A percentile compares a stretch with the other conserved stretches of the same genome.
phyloP scores from a whole-genome alignment of 257 asterid species.

The Fraxinus excelsior region DNA sequence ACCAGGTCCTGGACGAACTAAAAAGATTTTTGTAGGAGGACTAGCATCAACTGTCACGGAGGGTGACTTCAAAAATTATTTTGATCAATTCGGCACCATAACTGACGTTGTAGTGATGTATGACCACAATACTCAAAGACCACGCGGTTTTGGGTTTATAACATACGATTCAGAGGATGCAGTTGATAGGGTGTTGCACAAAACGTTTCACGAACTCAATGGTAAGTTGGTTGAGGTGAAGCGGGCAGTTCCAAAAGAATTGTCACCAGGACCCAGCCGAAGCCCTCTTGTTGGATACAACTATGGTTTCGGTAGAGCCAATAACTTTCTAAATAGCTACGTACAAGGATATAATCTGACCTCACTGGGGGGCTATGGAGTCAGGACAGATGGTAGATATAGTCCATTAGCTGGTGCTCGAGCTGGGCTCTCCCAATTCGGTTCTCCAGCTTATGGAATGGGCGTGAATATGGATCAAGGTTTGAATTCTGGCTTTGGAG shows the following conservation, averaged over 20 bases:
- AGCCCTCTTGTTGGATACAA: slow-evolving; percentile 30
- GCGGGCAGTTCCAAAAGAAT: slow-evolving; percentile 33
- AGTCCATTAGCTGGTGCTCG: slow-evolving; percentile 20
- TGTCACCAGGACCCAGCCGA: slow-evolving; percentile 30
- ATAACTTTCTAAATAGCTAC: slow-evolving; percentile 37
- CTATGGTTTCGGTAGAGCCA: slow-evolving; percentile 26
- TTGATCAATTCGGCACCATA: slow-evolving; percentile 17
- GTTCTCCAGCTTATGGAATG: slow-evolving; percentile 24
- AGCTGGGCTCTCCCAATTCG: slow-evolving; percentile 16
- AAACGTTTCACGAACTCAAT: slow-evolving; percentile 56
- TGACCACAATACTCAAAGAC: slow-evolving; percentile 43
- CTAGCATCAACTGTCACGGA: slow-evolving; percentile 30
- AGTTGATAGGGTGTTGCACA: slow-evolving; percentile 51
- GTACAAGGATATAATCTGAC: slow-evolving; percentile 43
- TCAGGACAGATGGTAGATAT: slow-evolving; percentile 21
- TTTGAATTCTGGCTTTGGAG: slow-evolving; percentile 42
- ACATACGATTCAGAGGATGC: slow-evolving; percentile 57
- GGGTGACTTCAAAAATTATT: slow-evolving; percentile 19
- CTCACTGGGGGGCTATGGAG: slow-evolving; percentile 37
- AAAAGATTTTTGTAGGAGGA: slow-evolving; percentile 31
- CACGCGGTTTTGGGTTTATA: slow-evolving; percentile 58
- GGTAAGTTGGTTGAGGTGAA: slow-evolving; percentile 54
- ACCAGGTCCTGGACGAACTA: slow-evolving; percentile 28
- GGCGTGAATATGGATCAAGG: slow-evolving; percentile 46
- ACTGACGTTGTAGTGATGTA: slow-evolving; percentile 34